Conservation (phyloP, 306 rosid genomes). For the Aeschynomene evenia region DNA sequence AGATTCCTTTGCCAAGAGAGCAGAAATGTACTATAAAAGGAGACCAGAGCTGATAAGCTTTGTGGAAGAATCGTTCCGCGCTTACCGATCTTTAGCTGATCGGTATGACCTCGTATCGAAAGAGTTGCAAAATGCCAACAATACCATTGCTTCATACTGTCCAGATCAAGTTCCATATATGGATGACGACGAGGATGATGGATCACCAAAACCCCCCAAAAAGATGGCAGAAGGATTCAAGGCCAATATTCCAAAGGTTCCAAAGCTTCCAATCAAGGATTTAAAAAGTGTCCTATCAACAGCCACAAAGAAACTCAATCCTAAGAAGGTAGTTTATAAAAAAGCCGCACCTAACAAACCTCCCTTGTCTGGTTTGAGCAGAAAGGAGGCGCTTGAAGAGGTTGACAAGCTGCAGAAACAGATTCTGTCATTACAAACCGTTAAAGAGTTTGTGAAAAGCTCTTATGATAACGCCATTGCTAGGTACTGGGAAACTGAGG, state of each 20-base stretch:
- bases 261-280: constrained; percentile 54
- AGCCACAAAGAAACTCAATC: constrained; percentile 47
- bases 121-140: constrained; percentile 90
- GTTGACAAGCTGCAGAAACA: constrained; percentile 73
- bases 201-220: constrained; percentile 36
- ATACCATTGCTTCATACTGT: constrained; percentile 71
- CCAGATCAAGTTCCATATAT: constrained; percentile 84
- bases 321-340: constrained; percentile 33
- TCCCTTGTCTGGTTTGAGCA: constrained; percentile 68
- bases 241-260: constrained; percentile 50
- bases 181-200: constrained; percentile 61
- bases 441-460: constrained; percentile 80
- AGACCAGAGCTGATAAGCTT: constrained; percentile 79
- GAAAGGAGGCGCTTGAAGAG: constrained; percentile 48
- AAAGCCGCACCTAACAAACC: constrained; percentile 6
- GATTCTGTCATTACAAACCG: constrained; percentile 73
- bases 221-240: constrained; percentile 42
- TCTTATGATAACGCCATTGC: constrained; percentile 67
- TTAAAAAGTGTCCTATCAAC: constrained; percentile 38
- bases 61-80: constrained; percentile 75
- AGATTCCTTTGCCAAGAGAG: constrained; percentile 85
- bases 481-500: constrained; percentile 70
- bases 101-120: constrained; percentile 85
- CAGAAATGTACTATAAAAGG: constrained; percentile 87
- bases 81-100: constrained; percentile 81